Evolutionary conservation across 75 land plant species (phyloP).

Genomic region (Larix kaempferi): DNA sequence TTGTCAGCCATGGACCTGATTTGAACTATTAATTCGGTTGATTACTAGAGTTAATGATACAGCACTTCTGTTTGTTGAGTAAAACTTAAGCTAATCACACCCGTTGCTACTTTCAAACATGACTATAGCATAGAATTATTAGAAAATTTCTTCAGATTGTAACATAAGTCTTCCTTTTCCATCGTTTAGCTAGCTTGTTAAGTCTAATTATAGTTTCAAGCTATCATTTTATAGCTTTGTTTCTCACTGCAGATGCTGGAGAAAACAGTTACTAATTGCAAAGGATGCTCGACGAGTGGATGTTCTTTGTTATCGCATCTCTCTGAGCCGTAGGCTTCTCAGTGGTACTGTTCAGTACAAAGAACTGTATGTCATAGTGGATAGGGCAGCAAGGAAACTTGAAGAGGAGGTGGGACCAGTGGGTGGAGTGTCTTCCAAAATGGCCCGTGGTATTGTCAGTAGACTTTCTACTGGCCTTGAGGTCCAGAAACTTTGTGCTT

Average conservation of each 20-base stretch:
- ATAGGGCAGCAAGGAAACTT: constrained; percentile 47
- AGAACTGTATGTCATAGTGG: constrained; percentile 51
- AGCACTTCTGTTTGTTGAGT: too few relatives aligned
- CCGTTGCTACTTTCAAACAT: not conserved
- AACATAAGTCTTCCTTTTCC: not conserved
- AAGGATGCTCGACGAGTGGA: constrained; percentile 84
- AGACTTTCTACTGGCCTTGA: constrained; percentile 66
- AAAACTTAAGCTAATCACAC: too few relatives aligned
- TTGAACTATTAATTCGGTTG: not conserved
- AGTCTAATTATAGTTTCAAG: not conserved
- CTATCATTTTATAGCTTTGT: not conserved
- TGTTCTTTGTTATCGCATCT: constrained; percentile 58
- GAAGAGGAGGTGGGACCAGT: constrained; percentile 74
- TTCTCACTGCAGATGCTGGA: constrained; percentile 63
- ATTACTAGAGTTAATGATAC: not conserved
- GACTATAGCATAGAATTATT: not conserved
- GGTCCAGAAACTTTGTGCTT: constrained; percentile 57
- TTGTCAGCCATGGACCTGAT: not conserved
- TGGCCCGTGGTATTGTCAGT: constrained; percentile 74
- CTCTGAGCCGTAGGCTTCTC: constrained; percentile 56
- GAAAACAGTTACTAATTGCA: constrained; percentile 68
- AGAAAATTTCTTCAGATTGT: not conserved
- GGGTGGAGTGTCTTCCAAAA: constrained; percentile 32
- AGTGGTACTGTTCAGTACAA: constrained; percentile 40
- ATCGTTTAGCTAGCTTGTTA: not conserved